Percentiles rank a stretch among this genome's conserved stretches.
Evolutionary conservation across 352 stramenopile genomes (phyloP).

Genomic region (Albugo candida): DNA sequence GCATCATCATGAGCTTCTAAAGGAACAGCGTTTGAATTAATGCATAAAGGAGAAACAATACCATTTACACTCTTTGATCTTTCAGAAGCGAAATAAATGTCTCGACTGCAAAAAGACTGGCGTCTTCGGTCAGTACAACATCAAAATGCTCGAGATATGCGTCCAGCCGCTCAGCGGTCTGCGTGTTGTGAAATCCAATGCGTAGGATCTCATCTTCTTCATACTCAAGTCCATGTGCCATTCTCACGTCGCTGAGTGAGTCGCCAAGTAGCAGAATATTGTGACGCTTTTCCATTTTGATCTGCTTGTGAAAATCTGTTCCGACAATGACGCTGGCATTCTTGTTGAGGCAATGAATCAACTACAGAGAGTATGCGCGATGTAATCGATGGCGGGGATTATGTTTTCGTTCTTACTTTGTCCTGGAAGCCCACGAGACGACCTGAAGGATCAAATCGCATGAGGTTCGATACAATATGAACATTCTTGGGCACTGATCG

Average conservation of each 20-base stretch:
- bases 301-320: slow-evolving; percentile 35
- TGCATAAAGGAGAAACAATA: no score
- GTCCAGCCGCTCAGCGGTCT: slow-evolving; percentile 38
- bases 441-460: slow-evolving; percentile 29
- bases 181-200: slow-evolving; percentile 47
- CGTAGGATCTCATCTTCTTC: slow-evolving; percentile 34
- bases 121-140: slow-evolving; percentile 48
- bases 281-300: slow-evolving; percentile 21
- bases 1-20: slow-evolving; percentile 26
- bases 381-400: background rate
- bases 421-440: slow-evolving; percentile 31
- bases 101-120: slow-evolving; percentile 23
- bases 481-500: slow-evolving; percentile 15
- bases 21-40: slow-evolving; percentile 1
- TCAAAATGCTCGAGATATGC: slow-evolving; percentile 44
- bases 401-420: slow-evolving; percentile 7
- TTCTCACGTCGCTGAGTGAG: slow-evolving; percentile 32
- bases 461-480: slow-evolving; percentile 62
- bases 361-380: background rate
- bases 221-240: slow-evolving; percentile 32
- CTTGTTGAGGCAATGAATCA: slow-evolving; percentile 69
- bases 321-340: slow-evolving; percentile 40
- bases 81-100: slow-evolving; percentile 26
- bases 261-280: slow-evolving; percentile 54
- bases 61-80: no score